Evolutionary conservation across 768 basidiomycete species (phyloP), one percentile per base, ranked within the genome.

Genomic region (Mycena vulgaris): DNA sequence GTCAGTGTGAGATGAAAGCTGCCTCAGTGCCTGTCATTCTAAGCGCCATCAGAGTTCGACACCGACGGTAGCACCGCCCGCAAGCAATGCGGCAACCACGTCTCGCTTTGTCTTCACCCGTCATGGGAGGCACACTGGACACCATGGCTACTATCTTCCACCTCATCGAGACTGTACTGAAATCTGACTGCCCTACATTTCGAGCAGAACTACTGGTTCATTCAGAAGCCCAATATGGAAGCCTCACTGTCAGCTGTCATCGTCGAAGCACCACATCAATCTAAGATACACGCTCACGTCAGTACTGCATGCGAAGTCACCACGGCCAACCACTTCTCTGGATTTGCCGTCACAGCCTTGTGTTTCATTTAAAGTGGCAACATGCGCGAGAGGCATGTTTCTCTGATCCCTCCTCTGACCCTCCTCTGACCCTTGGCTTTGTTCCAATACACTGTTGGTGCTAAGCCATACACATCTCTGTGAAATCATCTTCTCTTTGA

Each of bases 311-410:
- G 55, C 55, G 55, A 56, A 56, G n/a, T n/a, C 33, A 56, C 5
- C 19, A 35, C 33, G 33, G 55, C 39, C 5, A 58, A 58, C 56
- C 37, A 40, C 56, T 58, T 58, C 56, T 21, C 56, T 25, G 56
- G 25, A 58, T 21, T 19, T 58, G 56, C 27, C 56, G 56, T 28
- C 39, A 58, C 25, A 42, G 56, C 39, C 37, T n/a, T n/a, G n/a
- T n/a, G n/a, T n/a, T n/a, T n/a, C n/a, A n/a, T 58, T 58, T 58
- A 58, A 58, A 58, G 55, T 27, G 55, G 37, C 47, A 48, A 48
- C 47, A 25, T 48, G 47, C 37, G 9, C 37, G 9, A 39, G 37
- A 39, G 37, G 37, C 51, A 52, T 52, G 30, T 52, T 39, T 56
- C 55, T 56, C 33, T 25, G 31, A 30, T 52, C 28, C 27, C 37